Base-by-base conservation (phyloP, 148 eudicot species). In the Rhododendron simsii region DNA sequence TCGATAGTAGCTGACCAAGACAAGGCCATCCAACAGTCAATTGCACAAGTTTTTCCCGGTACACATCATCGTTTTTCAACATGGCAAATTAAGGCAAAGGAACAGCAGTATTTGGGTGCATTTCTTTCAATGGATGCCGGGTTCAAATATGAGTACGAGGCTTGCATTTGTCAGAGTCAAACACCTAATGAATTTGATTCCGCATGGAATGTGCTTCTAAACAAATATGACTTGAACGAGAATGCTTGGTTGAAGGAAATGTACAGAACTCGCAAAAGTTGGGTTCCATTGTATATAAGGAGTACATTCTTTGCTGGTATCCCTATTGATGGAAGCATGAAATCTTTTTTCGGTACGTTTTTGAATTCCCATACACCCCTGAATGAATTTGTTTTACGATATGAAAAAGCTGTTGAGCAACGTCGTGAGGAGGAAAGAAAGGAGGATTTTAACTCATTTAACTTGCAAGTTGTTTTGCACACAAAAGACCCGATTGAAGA, bases 1-100 rank as follows among this genome's bases (percentile, higher is more conserved):
- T 91, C 94, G 2, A 92, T 92, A 63, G 84, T 92, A 80, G 93
- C 94, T 26, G 94, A 92, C 86, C 92, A 91, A 87, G 94, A 92
- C 85, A 83, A 75, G 69, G 88, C 91, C 81, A 89, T 92, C 85
- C 92, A 91, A 85, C 71, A 88, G 76, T 90, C 94, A 55, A 87
- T 92, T 81, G 87, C 90, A 39, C 88, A 90, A 65, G 92, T 91
- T 86, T 91, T 92, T 48, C 93, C 93, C 1, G 91, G 93, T 9
- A 86, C 94, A 23, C 94, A 92, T 78, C 93, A 92, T 81, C 90
- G 93, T 9, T 92, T 89, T 80, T 92, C 94, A 37, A 79, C 90
- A 7, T 90, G 91, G 91, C 93, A 92, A 85, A 83, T 92, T 33
- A 87, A 87, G 39, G 91, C 85, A 20, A 90, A 87, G 79, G 91